These are phyloP conservation scores for Boletus subcaerulescens DNA, from an alignment of 768 basidiomycete genomes.

Conservation along the genomic window DNA sequence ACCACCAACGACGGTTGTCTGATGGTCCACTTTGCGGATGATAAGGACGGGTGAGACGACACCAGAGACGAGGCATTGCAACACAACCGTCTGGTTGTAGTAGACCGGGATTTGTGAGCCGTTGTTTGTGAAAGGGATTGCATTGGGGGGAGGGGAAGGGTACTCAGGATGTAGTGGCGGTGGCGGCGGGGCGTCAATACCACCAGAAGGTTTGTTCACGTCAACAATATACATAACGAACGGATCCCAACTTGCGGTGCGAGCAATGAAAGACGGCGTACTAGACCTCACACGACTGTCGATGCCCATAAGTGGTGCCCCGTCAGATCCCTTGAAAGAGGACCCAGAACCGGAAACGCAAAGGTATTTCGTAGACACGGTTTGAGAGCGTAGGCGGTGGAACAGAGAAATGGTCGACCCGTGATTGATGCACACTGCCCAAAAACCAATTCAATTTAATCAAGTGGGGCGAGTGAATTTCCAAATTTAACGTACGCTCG, in stretches of 20 bases:
- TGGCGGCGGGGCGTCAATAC: slow-evolving; percentile 73
- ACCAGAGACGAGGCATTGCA: slow-evolving; percentile 92
- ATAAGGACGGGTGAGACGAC: slow-evolving; percentile 91
- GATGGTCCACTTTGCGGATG: slow-evolving; percentile 91
- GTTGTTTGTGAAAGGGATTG: slow-evolving; percentile 80
- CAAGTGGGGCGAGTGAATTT: slow-evolving; percentile 11
- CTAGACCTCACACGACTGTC: slow-evolving; percentile 67
- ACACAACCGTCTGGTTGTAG: slow-evolving; percentile 94
- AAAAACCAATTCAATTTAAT: slow-evolving; percentile 12
- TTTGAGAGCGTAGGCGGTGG: slow-evolving; percentile 94
- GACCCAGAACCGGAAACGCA: slow-evolving; percentile 93
- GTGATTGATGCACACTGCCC: slow-evolving; percentile 87
- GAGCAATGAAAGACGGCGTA: slow-evolving; percentile 84
- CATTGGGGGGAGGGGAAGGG: slow-evolving; percentile 88
- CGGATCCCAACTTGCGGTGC: slow-evolving; percentile 90
- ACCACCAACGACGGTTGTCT: slow-evolving; percentile 86
- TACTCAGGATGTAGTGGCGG: slow-evolving; percentile 86
- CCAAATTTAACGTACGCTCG: slow-evolving; percentile 60
- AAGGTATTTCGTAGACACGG: slow-evolving; percentile 93
- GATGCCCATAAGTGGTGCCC: slow-evolving; percentile 78
- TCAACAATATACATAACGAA: slow-evolving; percentile 99
- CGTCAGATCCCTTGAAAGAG: slow-evolving; percentile 92
- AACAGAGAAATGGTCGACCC: slow-evolving; percentile 94
- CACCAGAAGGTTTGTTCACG: slow-evolving; percentile 77
- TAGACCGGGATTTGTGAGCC: slow-evolving; percentile 87